Evolutionary conservation across 371 early-diverging fungal genomes (phyloP).

Genomic region (Zancudomyces culisetae): DNA sequence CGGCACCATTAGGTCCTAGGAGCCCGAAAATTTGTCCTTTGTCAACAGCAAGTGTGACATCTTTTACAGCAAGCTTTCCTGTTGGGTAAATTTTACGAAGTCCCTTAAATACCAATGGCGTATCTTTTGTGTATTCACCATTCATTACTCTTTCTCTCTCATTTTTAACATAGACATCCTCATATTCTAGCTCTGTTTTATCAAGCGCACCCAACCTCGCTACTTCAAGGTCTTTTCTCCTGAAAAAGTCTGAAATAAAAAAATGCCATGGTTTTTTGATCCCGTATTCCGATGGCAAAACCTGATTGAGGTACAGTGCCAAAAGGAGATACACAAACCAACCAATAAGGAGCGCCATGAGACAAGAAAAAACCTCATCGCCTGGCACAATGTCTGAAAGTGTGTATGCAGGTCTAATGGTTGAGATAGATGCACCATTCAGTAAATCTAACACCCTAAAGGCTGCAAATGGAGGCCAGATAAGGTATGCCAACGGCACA

Average conservation of each 20-base stretch:
- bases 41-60: constrained; percentile 44
- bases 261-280: constrained; percentile 42
- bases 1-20: constrained; percentile 37
- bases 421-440: constrained; percentile 23
- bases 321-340: constrained; percentile 28
- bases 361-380: constrained; percentile 29
- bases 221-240: not conserved
- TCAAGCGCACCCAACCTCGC: not conserved
- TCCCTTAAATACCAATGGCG: constrained; percentile 32
- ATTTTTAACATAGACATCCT: constrained; percentile 37
- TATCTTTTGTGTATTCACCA: constrained; percentile 13
- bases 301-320: constrained; percentile 29
- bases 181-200: constrained; percentile 22
- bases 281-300: constrained; percentile 44
- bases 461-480: constrained; percentile 61
- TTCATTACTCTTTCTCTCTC: constrained; percentile 30
- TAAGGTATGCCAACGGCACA: constrained; percentile 28
- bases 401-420: constrained; percentile 16
- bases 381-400: constrained; percentile 19
- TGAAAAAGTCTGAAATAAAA: constrained; percentile 29
- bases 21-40: constrained; percentile 36
- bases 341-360: constrained; percentile 30
- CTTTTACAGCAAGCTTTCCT: constrained; percentile 43
- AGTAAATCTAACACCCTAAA: constrained; percentile 31
- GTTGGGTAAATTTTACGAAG: constrained; percentile 38